phyloP scores from a whole-genome alignment of 2,329 filamentous ascomycete genomes.

The Monilinia aucupariae region DNA sequence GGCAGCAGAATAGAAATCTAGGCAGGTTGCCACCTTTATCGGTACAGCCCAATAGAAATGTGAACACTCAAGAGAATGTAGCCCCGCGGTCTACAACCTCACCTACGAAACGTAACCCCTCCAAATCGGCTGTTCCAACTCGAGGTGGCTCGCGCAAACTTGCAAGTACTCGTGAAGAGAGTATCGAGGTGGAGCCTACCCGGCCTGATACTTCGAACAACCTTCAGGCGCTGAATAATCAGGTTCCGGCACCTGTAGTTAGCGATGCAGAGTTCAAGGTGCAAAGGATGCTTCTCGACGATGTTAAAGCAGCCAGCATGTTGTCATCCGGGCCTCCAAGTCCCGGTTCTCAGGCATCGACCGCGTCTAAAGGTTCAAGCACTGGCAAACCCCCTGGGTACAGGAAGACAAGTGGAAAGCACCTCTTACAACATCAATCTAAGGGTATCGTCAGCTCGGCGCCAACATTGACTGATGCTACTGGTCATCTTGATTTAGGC shows the following conservation, averaged over 20 bases:
- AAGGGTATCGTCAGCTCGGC: slow-evolving; percentile 30
- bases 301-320: slow-evolving; percentile 5
- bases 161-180: slow-evolving; percentile 15
- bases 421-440: slow-evolving; percentile 21
- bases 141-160: slow-evolving; percentile 7
- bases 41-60: neutral
- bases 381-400: slow-evolving; percentile 5
- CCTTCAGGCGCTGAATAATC: neutral
- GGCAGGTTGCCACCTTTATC: slow-evolving; percentile 4
- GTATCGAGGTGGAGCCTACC: neutral
- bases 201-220: neutral
- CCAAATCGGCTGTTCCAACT: slow-evolving; percentile 1
- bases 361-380: slow-evolving; percentile 10
- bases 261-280: slow-evolving; percentile 10
- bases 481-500: slow-evolving; percentile 26
- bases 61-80: slow-evolving; percentile 6
- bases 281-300: slow-evolving; percentile 13
- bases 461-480: slow-evolving; percentile 28
- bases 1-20: neutral
- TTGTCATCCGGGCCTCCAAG: neutral
- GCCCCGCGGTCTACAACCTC: slow-evolving; percentile 7
- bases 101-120: slow-evolving; percentile 4
- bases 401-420: slow-evolving; percentile 14
- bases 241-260: neutral
- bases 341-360: slow-evolving; percentile 15